phyloP scores from a whole-genome alignment of 2,329 filamentous ascomycete genomes.

The Domatiomyces globalis region DNA sequence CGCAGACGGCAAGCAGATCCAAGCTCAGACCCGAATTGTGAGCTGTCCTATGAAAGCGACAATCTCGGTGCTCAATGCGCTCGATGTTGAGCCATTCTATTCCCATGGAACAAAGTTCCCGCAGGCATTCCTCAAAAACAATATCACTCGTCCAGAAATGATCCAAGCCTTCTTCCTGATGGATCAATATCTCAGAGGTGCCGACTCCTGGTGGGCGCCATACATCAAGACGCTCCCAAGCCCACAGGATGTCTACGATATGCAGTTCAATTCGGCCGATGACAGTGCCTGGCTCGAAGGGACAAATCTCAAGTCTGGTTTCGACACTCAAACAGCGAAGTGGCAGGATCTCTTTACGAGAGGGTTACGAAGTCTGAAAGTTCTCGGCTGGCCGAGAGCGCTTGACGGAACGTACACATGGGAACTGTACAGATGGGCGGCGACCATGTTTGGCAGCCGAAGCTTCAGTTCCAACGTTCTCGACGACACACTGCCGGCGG shows the following conservation, averaged over 20 bases:
- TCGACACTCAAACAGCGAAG: constrained; percentile 21
- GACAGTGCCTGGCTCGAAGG: constrained; percentile 39
- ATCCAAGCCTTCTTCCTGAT: constrained; percentile 46
- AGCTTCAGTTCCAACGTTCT: constrained; percentile 33
- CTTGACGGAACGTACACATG: constrained; percentile 25
- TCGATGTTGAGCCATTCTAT: constrained; percentile 15
- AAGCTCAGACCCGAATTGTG: constrained; percentile 11
- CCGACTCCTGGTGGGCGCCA: constrained; percentile 50
- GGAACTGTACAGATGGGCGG: constrained; percentile 34
- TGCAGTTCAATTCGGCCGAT: constrained; percentile 49
- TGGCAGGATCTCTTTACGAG: constrained; percentile 28
- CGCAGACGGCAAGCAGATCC: constrained; percentile 6
- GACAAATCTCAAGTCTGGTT: constrained; percentile 19
- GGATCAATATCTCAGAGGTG: constrained; percentile 48
- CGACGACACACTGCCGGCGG: constrained; percentile 20
- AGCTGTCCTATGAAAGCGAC: constrained; percentile 16
- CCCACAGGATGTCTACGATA: constrained; percentile 45
- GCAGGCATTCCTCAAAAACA: constrained; percentile 9
- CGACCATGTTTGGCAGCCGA: constrained; percentile 30
- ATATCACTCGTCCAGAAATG: constrained; percentile 7
- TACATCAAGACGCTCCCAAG: constrained; percentile 55
- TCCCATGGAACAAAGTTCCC: constrained; percentile 17
- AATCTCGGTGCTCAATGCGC: constrained; percentile 17
- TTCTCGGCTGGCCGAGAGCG: constrained; percentile 21
- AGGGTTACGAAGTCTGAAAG: constrained; percentile 21